These are phyloP conservation scores for Penicillium sp. DNA, from an alignment of 2,329 filamentous ascomycete species.

Conservation along the genomic window DNA sequence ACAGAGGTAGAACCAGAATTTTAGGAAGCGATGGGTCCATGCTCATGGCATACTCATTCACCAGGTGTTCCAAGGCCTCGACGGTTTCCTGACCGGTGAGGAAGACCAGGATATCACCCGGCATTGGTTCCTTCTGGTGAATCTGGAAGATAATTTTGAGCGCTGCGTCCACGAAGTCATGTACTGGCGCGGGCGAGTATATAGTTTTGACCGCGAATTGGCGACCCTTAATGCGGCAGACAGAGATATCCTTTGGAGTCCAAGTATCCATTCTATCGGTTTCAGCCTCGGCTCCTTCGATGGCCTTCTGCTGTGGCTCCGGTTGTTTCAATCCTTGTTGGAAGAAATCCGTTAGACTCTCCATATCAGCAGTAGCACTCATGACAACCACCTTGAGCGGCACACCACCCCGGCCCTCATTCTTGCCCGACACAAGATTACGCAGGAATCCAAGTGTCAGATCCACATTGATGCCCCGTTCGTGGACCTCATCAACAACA, in stretches of 20 bases:
- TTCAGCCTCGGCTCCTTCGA: conserved; percentile 7
- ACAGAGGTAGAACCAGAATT: conserved; percentile 72
- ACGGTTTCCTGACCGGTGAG: conserved; percentile 92
- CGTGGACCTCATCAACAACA: conserved; percentile 95
- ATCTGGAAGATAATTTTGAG: conserved; percentile 82
- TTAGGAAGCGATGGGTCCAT: conserved; percentile 72
- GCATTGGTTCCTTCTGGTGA: conserved; percentile 83
- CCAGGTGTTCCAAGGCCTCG: conserved; percentile 72
- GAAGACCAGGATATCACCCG: conserved; percentile 91
- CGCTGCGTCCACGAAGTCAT: conserved; percentile 79
- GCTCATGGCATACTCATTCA: conserved; percentile 74
- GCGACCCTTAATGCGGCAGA: conserved; percentile 75
- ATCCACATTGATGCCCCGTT: conserved; percentile 92
- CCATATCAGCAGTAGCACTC: conserved; percentile 93
- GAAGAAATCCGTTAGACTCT: conserved; percentile 76
- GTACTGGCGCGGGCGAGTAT: conserved; percentile 71
- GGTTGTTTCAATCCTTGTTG: conserved; percentile 32
- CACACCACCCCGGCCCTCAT: conserved; percentile 65
- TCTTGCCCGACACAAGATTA: conserved; percentile 62
- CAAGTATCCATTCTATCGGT: conserved; percentile 29
- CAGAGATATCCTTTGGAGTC: conserved; percentile 53
- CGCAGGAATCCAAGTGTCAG: conserved; percentile 84
- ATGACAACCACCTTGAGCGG: conserved; percentile 89
- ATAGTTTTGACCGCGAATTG: conserved; percentile 80
- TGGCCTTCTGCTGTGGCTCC: conserved; percentile 13